These are phyloP conservation scores for Zygosaccharomyces pseudorouxii DNA, from an alignment of 805 yeast species.

Conservation along the genomic window DNA sequence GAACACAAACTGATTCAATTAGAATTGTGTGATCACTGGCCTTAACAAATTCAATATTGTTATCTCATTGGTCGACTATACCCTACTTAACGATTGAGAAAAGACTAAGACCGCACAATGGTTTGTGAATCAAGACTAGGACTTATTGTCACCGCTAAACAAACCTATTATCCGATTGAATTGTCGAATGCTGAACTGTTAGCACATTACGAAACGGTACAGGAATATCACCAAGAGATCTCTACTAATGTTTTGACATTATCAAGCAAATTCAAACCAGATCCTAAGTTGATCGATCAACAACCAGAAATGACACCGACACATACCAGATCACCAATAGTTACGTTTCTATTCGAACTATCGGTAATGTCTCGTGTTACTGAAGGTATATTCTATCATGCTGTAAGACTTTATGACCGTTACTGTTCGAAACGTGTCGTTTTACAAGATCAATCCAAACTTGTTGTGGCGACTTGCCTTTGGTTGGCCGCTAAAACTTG, in stretches of 20 bases:
- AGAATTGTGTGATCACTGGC: not conserved
- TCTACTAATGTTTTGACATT: constrained; percentile 37
- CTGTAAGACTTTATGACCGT: constrained; percentile 77
- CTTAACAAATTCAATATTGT: not conserved
- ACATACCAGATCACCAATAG: constrained; percentile 61
- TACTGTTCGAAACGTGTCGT: constrained; percentile 87
- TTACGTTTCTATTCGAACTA: constrained; percentile 77
- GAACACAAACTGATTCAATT: not conserved
- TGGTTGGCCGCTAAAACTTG: constrained; percentile 90
- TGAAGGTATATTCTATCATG: constrained; percentile 62
- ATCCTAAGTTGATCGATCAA: constrained; percentile 62
- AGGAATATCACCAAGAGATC: constrained; percentile 53
- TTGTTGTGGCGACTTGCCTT: constrained; percentile 84
- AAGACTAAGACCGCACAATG: not conserved
- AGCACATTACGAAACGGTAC: constrained; percentile 42
- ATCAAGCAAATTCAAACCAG: constrained; percentile 44
- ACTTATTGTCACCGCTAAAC: constrained; percentile 40
- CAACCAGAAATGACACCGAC: constrained; percentile 83
- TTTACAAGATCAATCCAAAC: constrained; percentile 78
- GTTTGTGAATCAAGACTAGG: constrained; percentile 24
- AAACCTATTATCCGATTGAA: constrained; percentile 47
- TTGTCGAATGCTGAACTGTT: constrained; percentile 47
- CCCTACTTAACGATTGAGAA: constrained; percentile 1
- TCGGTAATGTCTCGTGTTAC: constrained; percentile 58
- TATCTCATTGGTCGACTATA: not conserved